Conservation (phyloP, 2,329 filamentous ascomycete genomes). For the Beauveria varroae region DNA sequence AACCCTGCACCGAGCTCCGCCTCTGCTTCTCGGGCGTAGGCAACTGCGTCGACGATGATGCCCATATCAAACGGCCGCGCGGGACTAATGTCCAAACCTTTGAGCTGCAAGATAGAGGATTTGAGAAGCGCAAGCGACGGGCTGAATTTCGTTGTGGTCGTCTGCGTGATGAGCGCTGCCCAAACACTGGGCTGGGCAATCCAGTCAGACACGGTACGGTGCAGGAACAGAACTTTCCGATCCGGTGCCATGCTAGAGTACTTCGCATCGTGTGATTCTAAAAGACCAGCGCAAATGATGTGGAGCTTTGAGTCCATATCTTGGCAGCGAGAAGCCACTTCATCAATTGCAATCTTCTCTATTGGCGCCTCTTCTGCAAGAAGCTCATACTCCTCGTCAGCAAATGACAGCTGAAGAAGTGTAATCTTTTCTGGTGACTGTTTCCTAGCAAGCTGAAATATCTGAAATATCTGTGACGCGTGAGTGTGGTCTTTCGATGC, state of each 20-base stretch:
- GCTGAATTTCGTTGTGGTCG: background rate
- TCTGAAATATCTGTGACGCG: background rate
- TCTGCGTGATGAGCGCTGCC: background rate
- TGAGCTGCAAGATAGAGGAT: background rate
- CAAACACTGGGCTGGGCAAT: background rate
- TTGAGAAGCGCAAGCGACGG: background rate
- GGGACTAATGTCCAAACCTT: background rate
- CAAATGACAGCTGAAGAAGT: background rate
- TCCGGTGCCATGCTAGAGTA: conserved; percentile 2
- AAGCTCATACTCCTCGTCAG: background rate
- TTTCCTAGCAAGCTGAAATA: background rate
- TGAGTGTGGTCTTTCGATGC: background rate
- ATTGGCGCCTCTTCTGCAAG: conserved; percentile 2
- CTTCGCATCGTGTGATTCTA: background rate
- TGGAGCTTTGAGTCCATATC: background rate
- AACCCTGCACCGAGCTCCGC: background rate
- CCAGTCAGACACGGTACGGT: conserved; percentile 8
- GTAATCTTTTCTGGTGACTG: background rate
- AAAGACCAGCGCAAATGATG: background rate
- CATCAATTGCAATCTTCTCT: background rate
- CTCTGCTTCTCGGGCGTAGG: background rate
- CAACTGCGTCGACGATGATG: background rate
- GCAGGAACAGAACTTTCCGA: background rate
- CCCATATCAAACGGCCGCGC: background rate
- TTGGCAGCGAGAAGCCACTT: background rate